A percentile compares a stretch with the other conserved stretches of the same genome.
phyloP scores from a whole-genome alignment of 2,329 filamentous ascomycete genomes.

The Aspergillus hortae region DNA sequence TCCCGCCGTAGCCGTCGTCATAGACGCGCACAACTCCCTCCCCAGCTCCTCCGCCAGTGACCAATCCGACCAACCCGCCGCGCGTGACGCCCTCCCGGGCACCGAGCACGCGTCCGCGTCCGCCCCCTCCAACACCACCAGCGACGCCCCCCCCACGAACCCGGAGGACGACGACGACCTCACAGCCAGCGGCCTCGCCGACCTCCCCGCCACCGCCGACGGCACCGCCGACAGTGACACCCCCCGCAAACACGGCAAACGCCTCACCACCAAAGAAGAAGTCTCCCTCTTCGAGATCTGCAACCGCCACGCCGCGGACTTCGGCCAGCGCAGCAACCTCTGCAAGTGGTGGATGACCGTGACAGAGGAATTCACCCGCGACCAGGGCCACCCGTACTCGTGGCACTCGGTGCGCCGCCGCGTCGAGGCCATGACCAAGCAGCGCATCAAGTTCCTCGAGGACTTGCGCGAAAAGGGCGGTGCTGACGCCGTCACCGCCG shows the following conservation, averaged over 20 bases:
- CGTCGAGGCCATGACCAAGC: constrained; percentile 39
- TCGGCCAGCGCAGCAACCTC: constrained; percentile 39
- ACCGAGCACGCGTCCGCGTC: too few relatives aligned
- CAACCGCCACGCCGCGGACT: constrained; percentile 33
- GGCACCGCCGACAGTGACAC: constrained; percentile 9
- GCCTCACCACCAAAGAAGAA: constrained; percentile 39
- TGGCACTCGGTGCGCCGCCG: constrained; percentile 43
- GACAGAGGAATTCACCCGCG: constrained; percentile 35
- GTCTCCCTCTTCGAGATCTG: constrained; percentile 40
- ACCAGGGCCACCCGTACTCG: constrained; percentile 38
- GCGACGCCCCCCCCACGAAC: background rate
- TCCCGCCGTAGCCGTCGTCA: background rate
- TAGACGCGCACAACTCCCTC: background rate
- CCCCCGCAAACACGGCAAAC: constrained; percentile 33
- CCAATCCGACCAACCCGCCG: constrained; percentile 11
- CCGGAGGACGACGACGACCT: background rate
- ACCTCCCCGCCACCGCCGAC: constrained; percentile 8
- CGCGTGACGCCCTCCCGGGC: constrained; percentile 7
- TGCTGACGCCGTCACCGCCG: constrained; percentile 4
- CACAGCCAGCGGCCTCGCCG: constrained; percentile 5
- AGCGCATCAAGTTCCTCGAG: constrained; percentile 38
- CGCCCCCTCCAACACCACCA: background rate
- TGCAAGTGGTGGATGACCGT: constrained; percentile 43
- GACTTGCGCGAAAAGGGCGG: constrained; percentile 29
- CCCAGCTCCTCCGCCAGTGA: constrained; percentile 2